phyloP scores from a whole-genome alignment of 176 grass and related monocot genomes.

The Ampelocalamus luodianensis region DNA sequence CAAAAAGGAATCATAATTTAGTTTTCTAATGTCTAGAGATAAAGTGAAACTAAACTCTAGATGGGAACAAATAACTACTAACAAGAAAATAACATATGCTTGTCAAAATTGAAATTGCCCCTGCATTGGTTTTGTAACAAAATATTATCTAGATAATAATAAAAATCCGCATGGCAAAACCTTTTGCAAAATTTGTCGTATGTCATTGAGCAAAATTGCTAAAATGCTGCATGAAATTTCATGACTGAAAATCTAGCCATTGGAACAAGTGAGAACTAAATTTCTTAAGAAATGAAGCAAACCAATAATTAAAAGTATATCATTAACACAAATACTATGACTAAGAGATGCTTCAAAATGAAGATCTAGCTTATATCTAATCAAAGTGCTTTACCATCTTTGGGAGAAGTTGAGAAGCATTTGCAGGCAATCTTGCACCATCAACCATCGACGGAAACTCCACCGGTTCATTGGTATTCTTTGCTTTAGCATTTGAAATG shows the following conservation, averaged over 20 bases:
- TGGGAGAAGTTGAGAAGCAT: slow-evolving; percentile 86
- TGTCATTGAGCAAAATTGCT: no score
- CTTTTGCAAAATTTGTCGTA: no score
- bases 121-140: no score
- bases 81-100: slow-evolving; percentile 53
- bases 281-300: slow-evolving; percentile 23
- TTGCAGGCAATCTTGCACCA: slow-evolving; percentile 91
- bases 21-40: no score
- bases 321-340: slow-evolving; percentile 10
- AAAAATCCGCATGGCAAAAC: no score
- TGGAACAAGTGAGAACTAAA: slow-evolving; percentile 13
- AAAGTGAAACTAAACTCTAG: no score
- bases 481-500: no score
- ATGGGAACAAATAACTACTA: no score
- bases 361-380: slow-evolving; percentile 5
- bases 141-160: no score
- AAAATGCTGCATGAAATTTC: no score
- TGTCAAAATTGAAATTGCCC: not conserved
- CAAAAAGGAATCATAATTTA: no score
- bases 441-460: slow-evolving; percentile 93
- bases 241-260: not conserved
- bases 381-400: slow-evolving; percentile 72
- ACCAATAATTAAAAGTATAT: slow-evolving; percentile 19
- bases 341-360: slow-evolving; percentile 22
- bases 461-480: slow-evolving; percentile 51